Evolutionary conservation across 805 yeast species (phyloP).

Genomic region (Suhomyces faveliae): DNA sequence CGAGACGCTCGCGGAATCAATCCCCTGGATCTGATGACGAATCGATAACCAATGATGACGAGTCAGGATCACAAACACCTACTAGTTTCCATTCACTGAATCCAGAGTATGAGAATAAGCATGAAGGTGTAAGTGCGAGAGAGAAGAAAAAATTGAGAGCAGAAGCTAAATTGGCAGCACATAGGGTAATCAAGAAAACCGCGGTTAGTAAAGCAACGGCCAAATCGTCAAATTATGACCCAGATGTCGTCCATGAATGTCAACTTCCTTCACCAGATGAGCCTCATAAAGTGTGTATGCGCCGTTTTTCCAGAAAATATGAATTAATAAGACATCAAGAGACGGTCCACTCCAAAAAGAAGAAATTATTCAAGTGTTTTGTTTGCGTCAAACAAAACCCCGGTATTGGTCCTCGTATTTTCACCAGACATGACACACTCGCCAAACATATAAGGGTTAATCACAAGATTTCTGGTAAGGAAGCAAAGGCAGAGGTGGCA

Average conservation of each 20-base stretch:
- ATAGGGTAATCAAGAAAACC: constrained; percentile 28
- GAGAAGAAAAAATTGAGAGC: constrained; percentile 19
- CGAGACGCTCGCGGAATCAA: constrained; percentile 2
- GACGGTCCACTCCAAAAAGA: constrained; percentile 87
- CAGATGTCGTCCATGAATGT: constrained; percentile 47
- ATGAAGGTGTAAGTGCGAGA: constrained; percentile 17
- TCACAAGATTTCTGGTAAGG: constrained; percentile 46
- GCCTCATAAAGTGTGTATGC: constrained; percentile 38
- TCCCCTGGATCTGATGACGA: constrained; percentile 5
- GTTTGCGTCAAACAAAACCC: constrained; percentile 75
- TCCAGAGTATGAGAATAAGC: constrained; percentile 22
- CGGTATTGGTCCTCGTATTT: constrained; percentile 63
- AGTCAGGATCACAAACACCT: constrained; percentile 9
- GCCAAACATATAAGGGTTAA: constrained; percentile 75
- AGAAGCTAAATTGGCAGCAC: constrained; percentile 28
- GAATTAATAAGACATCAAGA: constrained; percentile 95
- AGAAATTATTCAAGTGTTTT: constrained; percentile 81
- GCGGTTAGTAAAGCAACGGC: constrained; percentile 20
- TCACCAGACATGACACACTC: constrained; percentile 90
- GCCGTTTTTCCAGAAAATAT: constrained; percentile 61
- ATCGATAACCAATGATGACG: constrained; percentile 8
- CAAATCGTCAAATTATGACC: constrained; percentile 45
- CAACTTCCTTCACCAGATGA: constrained; percentile 46
- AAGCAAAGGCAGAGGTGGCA: constrained; percentile 48
- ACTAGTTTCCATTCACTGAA: constrained; percentile 11